A percentile compares a stretch with the other conserved stretches of the same genome.
Conservation (phyloP, 768 basidiomycete genomes). For the Amanita muscaria region DNA sequence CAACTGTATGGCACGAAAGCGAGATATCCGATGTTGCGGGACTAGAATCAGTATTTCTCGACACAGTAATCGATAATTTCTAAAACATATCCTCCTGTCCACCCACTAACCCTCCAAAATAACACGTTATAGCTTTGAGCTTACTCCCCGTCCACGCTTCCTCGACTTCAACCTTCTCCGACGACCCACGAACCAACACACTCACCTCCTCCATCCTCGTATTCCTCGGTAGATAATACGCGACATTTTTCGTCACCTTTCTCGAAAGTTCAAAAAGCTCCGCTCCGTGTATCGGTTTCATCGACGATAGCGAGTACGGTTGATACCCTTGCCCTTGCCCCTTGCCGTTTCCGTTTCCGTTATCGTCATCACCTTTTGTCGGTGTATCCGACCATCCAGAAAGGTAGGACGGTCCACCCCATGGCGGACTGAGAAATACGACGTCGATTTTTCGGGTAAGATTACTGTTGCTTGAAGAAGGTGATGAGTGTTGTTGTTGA, state of each 20-base stretch:
- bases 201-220: conserved; percentile 66
- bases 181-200: conserved; percentile 14
- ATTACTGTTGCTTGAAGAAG: conserved; percentile 10
- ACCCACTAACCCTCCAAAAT: conserved; percentile 75
- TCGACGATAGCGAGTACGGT: conserved; percentile 59
- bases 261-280: conserved; percentile 73
- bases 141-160: conserved; percentile 96
- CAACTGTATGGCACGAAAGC: no score
- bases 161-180: conserved; percentile 78
- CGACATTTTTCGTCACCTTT: conserved; percentile 70
- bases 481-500: conserved; percentile 12
- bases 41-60: no score
- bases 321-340: conserved; percentile 18
- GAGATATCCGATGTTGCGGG: no score
- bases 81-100: conserved; percentile 61
- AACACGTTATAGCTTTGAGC: conserved; percentile 90
- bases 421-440: conserved; percentile 90
- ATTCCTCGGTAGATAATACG: conserved; percentile 87
- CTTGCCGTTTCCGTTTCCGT: conserved; percentile 3
- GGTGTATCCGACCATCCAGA: conserved; percentile 22
- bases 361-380: conserved; percentile 4
- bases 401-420: conserved; percentile 83
- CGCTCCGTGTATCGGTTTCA: conserved; percentile 74
- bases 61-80: no score
- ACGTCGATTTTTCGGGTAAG: conserved; percentile 64